Base-by-base conservation (phyloP, 257 asterid genomes). In the Solanum infundibuliforme region DNA sequence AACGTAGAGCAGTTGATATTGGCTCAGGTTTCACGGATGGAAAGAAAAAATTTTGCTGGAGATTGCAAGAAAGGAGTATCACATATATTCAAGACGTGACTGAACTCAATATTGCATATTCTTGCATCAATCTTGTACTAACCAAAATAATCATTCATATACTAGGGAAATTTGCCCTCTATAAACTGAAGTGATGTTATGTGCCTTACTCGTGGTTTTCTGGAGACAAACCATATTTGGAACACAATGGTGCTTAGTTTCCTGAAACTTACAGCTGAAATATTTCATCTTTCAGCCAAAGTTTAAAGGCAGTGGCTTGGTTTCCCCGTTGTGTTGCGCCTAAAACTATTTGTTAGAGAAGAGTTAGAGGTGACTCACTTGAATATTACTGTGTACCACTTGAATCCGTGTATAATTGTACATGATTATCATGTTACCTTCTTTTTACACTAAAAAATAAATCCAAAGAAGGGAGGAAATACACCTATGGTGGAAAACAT, bases 11-110 rank as follows among this genome's bases (percentile, higher is more conserved):
- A 10, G 88, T 69, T 74, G 94, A 90, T 81, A 82, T 90, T 27
- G 86, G 93, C 52, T 91, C 93, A 27, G 74, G 35, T 27, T 94
- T 92, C 13, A 92, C 85, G 88, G 98, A 93, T 79, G 92, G 97
- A 60, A 87, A 92, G 6, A 92, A 93, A 89, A 93, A 96, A 25
- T 91, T 92, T 74, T 68, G 95, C 95, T 2, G 96, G 94, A 86
- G 98, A 95, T 90, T 93, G 96, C 93, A 95, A 90, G 91, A 96
- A 91, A 87, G 96, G 98, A 48, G 94, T 97, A 60, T 92, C 98
- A 3, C 98, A 95, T 85, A 94, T 91, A 93, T 95, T 93, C 93
- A 94, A 93, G 94, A 90, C 98, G 74, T 92, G 92, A 96, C 39
- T 71, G 77, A 55, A 55, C 12, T 29, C 77, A 14, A 31, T 31